A percentile compares a stretch with the other conserved stretches of the same genome.
Evolutionary conservation across 805 yeast species (phyloP).

Genomic region (Candida montana): DNA sequence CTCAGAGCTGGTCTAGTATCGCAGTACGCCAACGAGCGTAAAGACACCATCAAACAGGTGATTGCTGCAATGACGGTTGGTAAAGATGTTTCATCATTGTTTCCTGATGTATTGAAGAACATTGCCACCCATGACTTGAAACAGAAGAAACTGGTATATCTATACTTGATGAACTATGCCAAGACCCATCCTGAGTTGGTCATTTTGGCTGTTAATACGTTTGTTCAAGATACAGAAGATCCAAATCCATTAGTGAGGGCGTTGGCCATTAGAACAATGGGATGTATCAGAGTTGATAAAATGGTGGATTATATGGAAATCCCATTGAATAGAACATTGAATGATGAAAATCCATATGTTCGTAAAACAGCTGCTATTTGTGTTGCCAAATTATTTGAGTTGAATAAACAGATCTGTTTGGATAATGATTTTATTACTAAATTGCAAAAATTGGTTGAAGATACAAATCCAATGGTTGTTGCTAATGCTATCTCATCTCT

Average conservation of each 20-base stretch:
- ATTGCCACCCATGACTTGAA: conserved; percentile 95
- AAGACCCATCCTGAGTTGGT: conserved; percentile 93
- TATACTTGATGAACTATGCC: conserved; percentile 96
- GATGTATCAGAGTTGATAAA: conserved; percentile 91
- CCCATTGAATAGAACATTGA: conserved; percentile 78
- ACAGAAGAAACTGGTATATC: conserved; percentile 91
- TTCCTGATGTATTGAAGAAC: conserved; percentile 94
- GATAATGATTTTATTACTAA: conserved; percentile 81
- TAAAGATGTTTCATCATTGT: conserved; percentile 88
- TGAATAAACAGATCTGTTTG: conserved; percentile 72
- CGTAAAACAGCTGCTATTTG: conserved; percentile 97
- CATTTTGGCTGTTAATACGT: conserved; percentile 93
- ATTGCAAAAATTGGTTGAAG: conserved; percentile 64
- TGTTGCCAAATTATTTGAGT: conserved; percentile 90
- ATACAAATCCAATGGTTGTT: conserved; percentile 94
- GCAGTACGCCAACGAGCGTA: conserved; percentile 89
- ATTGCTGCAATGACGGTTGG: conserved; percentile 98
- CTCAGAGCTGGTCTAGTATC: conserved; percentile 86
- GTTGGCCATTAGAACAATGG: conserved; percentile 97
- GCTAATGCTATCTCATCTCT: conserved; percentile 89
- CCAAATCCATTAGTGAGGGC: conserved; percentile 96
- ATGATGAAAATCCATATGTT: conserved; percentile 95
- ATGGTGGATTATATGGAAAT: conserved; percentile 93
- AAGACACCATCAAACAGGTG: conserved; percentile 94
- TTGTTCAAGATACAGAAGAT: conserved; percentile 91